Base-by-base conservation (phyloP, 257 asterid genomes). In the Phtheirospermum japonicum region DNA sequence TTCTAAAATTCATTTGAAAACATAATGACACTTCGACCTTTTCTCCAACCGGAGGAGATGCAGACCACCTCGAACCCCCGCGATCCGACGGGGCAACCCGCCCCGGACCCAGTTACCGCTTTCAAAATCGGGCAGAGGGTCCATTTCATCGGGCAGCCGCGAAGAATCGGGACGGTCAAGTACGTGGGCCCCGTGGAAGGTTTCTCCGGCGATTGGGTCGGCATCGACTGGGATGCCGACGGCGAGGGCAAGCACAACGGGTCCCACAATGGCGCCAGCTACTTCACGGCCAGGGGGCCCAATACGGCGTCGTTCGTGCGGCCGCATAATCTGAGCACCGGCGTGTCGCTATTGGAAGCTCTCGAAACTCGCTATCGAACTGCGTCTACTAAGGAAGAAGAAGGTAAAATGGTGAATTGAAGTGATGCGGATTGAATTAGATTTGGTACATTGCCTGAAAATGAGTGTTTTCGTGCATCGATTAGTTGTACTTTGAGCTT, bases 181-280 rank as follows among this genome's bases (percentile, higher is more conserved):
- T 93, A 77, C 62, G 85, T 85, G 56, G 99, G 99, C 9, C 69
- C 88, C 18, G 86, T 93, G 39, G 88, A 89, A 63, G 96, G 94
- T 16, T 74, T 71, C 59, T 64, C 82, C 19, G 96, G 95, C 23
- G 72, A 71, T 42, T 92, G 99, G 99, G 52, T 87, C 49, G 99
- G 99, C 48, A 87, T 92, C 51, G 97, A 89, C 37, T 92, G 99
- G 99, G 96, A 89, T 62, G 76, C 74, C 59, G 88, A 81, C 68
- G 94, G 82, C 55, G 83, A 82, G 51, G 99, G 97, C 16, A 93
- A 89, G 73, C 97, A 93, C 62, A 90, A 93, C 13, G 99, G 99
- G 0, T 83, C 89, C 45, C 83, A 80, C 66, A 77, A 83, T 56
- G 94, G 92, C 0, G 76, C 82, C 64, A 70, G 70, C 9, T 87